Evolutionary conservation across 2,329 filamentous ascomycete genomes (phyloP), one percentile per base, ranked within the genome.

Genomic region (Eurotiales sp.): DNA sequence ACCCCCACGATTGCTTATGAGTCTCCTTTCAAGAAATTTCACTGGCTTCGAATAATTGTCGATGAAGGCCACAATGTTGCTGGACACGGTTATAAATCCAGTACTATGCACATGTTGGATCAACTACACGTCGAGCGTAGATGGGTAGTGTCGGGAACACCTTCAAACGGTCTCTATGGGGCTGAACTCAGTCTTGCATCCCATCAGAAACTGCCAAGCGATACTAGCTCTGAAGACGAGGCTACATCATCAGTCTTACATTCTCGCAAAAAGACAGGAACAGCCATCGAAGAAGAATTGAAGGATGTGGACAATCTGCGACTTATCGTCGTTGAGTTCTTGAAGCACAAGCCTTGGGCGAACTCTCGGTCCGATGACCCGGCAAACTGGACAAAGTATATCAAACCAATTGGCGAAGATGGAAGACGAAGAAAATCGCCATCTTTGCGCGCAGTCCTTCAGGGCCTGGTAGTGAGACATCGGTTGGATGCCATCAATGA

Each of bases 131-230:
- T 90, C 14, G 85, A 90, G 42, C 81, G 88, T 15, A 82, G 87
- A 8, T 96, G 92, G 92, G 83, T 95, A 3, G 86, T 96, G 0
- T 95, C 88, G 1, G 92, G 92, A 51, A 97, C 92, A 0, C 92
- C 92, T 2, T 90, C 90, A 0, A 85, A 85, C 55, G 88, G 90
- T 8, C 73, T 96, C 0, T 88, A 90, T 51, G 90, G 91, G 0
- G 79, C 90, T 0, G 83, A 89, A 55, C 74, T 85, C 11, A 80
- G 80, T 50, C 63, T 82, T 22, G 72, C 75, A 2, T 70, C 69
- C 2, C 63, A 70, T 52, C 69, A 74, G 52, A 65, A 61, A 4
- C 55, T 64, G 42, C 61, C 61, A n/a, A 64, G 59, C 11, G 66
- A 73, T n/a, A 63, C 63, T 1, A 64, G 69, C 15, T 56, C 62